Conservation (phyloP, 2,329 filamentous ascomycete genomes). For the Diaporthe ampelina region DNA sequence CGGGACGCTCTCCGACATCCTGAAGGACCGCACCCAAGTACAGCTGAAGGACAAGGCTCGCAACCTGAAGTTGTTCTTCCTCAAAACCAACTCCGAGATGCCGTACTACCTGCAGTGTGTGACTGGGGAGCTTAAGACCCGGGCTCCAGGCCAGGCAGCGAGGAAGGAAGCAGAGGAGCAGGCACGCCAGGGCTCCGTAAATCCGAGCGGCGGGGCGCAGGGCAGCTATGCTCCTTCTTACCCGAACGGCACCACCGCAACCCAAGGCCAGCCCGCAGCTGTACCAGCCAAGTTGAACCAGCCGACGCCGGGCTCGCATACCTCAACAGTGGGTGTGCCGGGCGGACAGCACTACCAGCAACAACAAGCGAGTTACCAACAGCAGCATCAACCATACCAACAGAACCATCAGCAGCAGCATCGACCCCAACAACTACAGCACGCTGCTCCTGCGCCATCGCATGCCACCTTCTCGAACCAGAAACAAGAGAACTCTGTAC, state of each 20-base stretch:
- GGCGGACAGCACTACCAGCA: conserved; percentile 25
- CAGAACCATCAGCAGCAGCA: conserved; percentile 36
- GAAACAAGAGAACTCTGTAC: conserved; percentile 21
- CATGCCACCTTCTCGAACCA: not conserved
- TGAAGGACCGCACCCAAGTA: conserved; percentile 91
- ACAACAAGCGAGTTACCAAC: conserved; percentile 37
- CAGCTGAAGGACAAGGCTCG: conserved; percentile 93
- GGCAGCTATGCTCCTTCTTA: conserved; percentile 48
- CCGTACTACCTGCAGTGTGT: conserved; percentile 90
- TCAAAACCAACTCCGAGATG: conserved; percentile 93
- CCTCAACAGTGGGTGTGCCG: conserved; percentile 18
- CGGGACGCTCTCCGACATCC: conserved; percentile 83
- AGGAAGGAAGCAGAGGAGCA: conserved; percentile 77
- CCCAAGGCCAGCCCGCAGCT: conserved; percentile 24
- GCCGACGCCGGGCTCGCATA: conserved; percentile 26
- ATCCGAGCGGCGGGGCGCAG: conserved; percentile 66
- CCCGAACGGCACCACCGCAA: conserved; percentile 32
- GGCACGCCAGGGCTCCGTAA: conserved; percentile 71
- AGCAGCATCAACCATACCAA: conserved; percentile 41
- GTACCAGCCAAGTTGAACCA: conserved; percentile 29
- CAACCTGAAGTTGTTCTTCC: conserved; percentile 90
- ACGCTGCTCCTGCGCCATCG: conserved; percentile 17
- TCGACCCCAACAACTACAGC: conserved; percentile 36
- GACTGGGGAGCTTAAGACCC: conserved; percentile 89
- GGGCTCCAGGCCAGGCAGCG: conserved; percentile 81